Percentiles rank a stretch among this genome's conserved stretches.
Conservation (phyloP, 83 land plant genomes). For the Picea abies region DNA sequence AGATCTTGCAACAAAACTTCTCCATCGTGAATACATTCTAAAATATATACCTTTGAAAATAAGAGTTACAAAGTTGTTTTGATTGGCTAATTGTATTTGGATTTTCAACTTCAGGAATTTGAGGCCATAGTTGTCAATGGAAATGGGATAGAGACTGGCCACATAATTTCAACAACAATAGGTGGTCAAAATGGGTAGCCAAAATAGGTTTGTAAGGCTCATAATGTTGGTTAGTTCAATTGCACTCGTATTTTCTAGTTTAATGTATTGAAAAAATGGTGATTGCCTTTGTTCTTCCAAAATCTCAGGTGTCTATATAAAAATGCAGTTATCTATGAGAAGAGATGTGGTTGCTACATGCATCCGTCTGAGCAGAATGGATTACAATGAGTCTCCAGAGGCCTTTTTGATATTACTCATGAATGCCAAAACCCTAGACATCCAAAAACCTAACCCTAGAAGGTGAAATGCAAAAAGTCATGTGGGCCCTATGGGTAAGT, state of each 20-base stretch:
- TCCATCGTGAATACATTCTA: too few species aligned
- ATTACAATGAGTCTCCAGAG: too few species aligned
- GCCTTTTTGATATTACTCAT: too few species aligned
- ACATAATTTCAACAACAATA: slow-evolving; percentile 52
- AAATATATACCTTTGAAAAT: too few species aligned
- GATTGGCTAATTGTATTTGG: neutral
- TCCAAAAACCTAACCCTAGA: too few species aligned
- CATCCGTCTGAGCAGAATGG: too few species aligned
- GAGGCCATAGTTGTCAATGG: slow-evolving; percentile 52
- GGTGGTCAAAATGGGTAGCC: slow-evolving; percentile 71
- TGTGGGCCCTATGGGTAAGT: too few species aligned
- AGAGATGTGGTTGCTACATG: too few species aligned
- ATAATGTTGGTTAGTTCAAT: neutral
- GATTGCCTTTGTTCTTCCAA: neutral
- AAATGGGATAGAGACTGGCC: slow-evolving; percentile 70
- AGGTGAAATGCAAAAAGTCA: too few species aligned
- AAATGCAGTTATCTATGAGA: neutral
- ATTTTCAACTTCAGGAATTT: slow-evolving; percentile 25
- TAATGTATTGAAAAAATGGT: neutral
- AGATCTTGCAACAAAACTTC: too few species aligned
- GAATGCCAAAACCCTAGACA: too few species aligned
- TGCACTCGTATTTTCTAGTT: neutral
- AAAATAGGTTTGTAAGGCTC: slow-evolving; percentile 52
- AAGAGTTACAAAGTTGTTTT: neutral
- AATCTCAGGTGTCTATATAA: neutral